These are phyloP conservation scores for Oryza glaberrima DNA, from an alignment of 176 grass and related monocot genomes.

Conservation along the genomic window DNA sequence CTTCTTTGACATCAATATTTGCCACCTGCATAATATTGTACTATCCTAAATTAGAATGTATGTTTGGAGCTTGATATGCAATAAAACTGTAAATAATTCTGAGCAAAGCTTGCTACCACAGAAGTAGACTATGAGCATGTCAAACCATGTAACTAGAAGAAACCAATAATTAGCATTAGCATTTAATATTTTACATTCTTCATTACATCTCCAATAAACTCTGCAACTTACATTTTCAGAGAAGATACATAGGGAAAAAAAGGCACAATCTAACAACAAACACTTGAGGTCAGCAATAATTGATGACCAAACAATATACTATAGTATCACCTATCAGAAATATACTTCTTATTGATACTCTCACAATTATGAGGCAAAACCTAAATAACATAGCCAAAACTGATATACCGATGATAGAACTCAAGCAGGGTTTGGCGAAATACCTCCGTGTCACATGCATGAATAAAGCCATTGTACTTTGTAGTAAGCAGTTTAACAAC, in stretches of 20 bases:
- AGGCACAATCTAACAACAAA: background rate
- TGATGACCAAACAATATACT: background rate
- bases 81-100: background rate
- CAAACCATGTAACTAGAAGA: slow-evolving; percentile 21
- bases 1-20: slow-evolving; percentile 71
- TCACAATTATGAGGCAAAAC: slow-evolving; percentile 13
- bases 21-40: slow-evolving; percentile 62
- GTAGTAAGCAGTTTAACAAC: slow-evolving; percentile 70
- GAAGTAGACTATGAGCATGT: background rate
- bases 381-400: background rate
- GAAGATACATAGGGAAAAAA: too few relatives aligned
- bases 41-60: slow-evolving; percentile 15
- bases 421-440: slow-evolving; percentile 30
- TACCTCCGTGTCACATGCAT: slow-evolving; percentile 93
- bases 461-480: slow-evolving; percentile 71
- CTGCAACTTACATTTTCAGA: background rate
- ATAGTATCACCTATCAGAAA: slow-evolving; percentile 25
- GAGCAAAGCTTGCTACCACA: background rate
- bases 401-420: slow-evolving; percentile 7
- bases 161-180: background rate
- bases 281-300: too few relatives aligned
- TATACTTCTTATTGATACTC: background rate
- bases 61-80: background rate
- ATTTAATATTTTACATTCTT: slow-evolving; percentile 16
- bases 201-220: slow-evolving; percentile 5